Percentiles rank a stretch among this genome's conserved stretches.
Evolutionary conservation across 208 protist genomes (phyloP).

Genomic region (Acanthamoeba lenticulata): DNA sequence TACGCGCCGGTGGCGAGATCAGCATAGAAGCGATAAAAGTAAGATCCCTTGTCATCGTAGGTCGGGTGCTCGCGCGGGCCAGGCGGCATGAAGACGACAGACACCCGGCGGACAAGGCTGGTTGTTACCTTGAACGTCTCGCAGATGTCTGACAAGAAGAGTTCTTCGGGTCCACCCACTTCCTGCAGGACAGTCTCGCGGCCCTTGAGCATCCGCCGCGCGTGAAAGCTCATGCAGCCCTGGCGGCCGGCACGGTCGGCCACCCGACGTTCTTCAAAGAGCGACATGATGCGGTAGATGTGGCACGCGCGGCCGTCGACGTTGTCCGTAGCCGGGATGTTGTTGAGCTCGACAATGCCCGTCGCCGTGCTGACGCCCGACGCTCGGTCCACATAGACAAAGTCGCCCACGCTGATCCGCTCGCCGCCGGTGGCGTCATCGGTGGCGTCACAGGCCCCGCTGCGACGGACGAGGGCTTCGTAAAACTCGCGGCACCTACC

Average conservation of each 20-base stretch:
- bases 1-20: slow-evolving; percentile 7
- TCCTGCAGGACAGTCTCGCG: slow-evolving; percentile 58
- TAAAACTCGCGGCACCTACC: background rate
- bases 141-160: slow-evolving; percentile 55
- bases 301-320: background rate
- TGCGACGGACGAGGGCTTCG: background rate
- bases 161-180: background rate
- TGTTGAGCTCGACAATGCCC: background rate
- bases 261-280: background rate
- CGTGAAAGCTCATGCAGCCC: background rate
- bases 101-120: background rate
- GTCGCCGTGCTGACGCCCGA: background rate
- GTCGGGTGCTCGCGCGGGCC: background rate
- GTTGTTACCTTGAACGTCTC: background rate
- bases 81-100: slow-evolving; percentile 35
- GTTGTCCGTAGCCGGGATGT: background rate
- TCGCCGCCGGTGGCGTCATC: background rate
- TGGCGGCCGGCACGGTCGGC: background rate
- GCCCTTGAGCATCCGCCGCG: slow-evolving; percentile 7
- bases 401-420: background rate
- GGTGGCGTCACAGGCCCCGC: background rate
- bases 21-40: slow-evolving; percentile 44
- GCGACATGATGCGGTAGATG: background rate
- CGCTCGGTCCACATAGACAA: background rate
- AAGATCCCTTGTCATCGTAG: slow-evolving; percentile 19